Conservation (phyloP, 768 basidiomycete species). For the Mrakia gelida region DNA sequence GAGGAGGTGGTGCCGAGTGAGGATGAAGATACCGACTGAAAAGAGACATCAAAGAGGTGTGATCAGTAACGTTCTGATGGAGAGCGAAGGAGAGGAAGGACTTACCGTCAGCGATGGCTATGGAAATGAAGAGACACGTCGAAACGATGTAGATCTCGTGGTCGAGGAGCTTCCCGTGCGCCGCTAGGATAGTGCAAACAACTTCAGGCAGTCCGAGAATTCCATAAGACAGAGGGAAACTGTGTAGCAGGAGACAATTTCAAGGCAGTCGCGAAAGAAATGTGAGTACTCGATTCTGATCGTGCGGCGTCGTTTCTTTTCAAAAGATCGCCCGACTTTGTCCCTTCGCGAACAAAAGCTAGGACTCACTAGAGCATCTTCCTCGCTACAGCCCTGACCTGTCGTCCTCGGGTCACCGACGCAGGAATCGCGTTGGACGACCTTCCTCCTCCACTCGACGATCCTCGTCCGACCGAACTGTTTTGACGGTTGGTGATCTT, state of each 20-base stretch:
- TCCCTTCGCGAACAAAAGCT: not conserved
- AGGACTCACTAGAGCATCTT: slow-evolving; percentile 2
- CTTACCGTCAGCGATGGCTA: not conserved
- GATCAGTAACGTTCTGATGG: not conserved
- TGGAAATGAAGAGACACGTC: no score
- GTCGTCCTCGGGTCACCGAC: not conserved
- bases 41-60: not conserved
- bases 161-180: no score
- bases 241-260: no score
- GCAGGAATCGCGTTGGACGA: not conserved
- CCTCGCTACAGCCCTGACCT: not conserved
- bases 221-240: no score
- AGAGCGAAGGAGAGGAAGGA: not conserved
- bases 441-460: not conserved
- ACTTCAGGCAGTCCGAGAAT: no score
- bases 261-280: no score
- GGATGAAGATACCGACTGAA: not conserved
- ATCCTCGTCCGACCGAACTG: not conserved
- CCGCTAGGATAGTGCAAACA: no score
- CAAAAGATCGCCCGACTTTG: no score
- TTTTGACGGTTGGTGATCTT: not conserved
- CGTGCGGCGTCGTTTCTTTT: no score
- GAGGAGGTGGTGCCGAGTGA: not conserved
- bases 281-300: no score
- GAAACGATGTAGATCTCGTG: no score